phyloP scores from a whole-genome alignment of 495 filamentous ascomycete genomes.

The Neurospora sp. region DNA sequence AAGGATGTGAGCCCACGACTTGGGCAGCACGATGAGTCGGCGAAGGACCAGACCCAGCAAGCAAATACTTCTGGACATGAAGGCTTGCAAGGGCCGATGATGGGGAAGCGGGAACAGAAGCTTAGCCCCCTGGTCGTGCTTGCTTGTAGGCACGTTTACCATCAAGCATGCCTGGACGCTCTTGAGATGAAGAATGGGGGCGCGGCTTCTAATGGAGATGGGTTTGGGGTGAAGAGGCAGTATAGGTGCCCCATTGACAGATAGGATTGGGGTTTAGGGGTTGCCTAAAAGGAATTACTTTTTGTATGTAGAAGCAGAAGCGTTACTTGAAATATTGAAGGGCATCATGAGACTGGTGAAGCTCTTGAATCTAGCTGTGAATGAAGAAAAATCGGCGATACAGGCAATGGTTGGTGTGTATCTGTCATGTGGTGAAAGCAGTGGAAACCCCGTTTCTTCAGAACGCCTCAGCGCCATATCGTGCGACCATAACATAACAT shows the following conservation, averaged over 20 bases:
- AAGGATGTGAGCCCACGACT: constrained; percentile 12
- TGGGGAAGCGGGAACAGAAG: constrained; percentile 13
- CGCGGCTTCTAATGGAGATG: constrained; percentile 16
- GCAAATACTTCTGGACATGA: constrained; percentile 7
- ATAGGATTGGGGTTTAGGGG: constrained; percentile 1
- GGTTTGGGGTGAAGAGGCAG: constrained; percentile 31
- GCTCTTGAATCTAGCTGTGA: not conserved
- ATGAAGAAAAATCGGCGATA: not conserved
- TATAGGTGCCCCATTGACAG: constrained; percentile 50
- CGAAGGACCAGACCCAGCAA: not conserved
- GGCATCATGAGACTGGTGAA: not conserved
- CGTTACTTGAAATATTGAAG: not conserved
- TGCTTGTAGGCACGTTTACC: constrained; percentile 54
- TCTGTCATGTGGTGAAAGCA: not conserved
- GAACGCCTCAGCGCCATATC: not conserved
- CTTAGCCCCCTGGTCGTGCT: constrained; percentile 47
- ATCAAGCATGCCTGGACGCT: constrained; percentile 48
- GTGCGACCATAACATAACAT: not conserved
- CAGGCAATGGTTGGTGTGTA: not conserved
- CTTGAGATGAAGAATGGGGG: constrained; percentile 35
- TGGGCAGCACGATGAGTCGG: constrained; percentile 6
- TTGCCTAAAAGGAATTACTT: not conserved
- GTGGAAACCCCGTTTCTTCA: not conserved
- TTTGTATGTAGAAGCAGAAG: constrained; percentile 5
- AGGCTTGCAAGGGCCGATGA: not conserved